Evolutionary conservation across 2,329 filamentous ascomycete genomes (phyloP), one percentile per base, ranked within the genome.

Genomic region (Aspergillus unguis): DNA sequence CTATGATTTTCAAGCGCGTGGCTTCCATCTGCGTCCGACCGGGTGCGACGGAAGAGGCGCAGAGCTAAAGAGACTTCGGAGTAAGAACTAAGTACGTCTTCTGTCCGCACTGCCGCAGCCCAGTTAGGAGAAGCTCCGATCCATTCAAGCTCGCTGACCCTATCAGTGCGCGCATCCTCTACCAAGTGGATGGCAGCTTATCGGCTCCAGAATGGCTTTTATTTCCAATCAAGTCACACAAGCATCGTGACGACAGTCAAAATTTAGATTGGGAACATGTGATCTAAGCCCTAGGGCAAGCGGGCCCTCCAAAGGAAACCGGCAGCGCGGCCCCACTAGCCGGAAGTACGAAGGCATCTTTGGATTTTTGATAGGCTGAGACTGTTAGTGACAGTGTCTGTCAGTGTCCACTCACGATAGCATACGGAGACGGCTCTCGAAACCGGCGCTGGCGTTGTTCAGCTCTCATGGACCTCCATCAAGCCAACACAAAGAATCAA

Each of bases 191-290:
- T 17, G 17, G 17, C 17, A 17, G 17, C 17, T 17, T 17, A 17
- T 17, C 17, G 17, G 17, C 17, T 17, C 17, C 17, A 17, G 17
- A 17, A 17, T 17, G 17, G 17, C 17, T 17, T 17, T 17, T 17
- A 17, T 17, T 17, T 17, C 17, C 17, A 17, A 17, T 17, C 17
- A 17, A 17, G 17, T 17, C 17, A 17, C 17, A 17, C 17, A 17
- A 17, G 17, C 17, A 17, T 17, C 17, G 17, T 27, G 32, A 44
- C 37, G 29, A 5, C 48, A 28, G 53, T 56, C 44, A 58, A 51
- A 56, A 54, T 56, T 50, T 53, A 56, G 51, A 29, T 40, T 38
- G 26, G 54, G 51, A 59, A 54, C 55, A 61, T 60, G 58, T 58
- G 55, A 60, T 59, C 58, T 54, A 58, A 61, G 59, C 56, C 54